Evolutionary conservation across 2,329 filamentous ascomycete genomes (phyloP).

Genomic region (Talaromyces verruculosus): DNA sequence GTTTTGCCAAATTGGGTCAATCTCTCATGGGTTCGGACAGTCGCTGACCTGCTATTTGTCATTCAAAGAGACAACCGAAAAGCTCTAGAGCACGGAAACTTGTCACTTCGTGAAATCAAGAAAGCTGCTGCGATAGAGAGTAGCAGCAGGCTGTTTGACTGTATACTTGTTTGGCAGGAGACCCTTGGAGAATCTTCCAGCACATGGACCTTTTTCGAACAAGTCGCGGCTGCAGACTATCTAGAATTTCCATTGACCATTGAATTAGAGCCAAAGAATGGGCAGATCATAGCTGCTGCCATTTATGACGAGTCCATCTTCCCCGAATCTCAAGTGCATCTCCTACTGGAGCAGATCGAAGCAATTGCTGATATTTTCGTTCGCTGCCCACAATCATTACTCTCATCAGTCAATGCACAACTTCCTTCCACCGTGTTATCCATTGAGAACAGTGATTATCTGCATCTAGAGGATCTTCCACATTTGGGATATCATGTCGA

Average conservation of each 20-base stretch:
- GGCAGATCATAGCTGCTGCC: conserved; percentile 51
- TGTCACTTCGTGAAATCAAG: conserved; percentile 70
- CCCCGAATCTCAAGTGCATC: conserved; percentile 54
- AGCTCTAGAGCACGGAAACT: conserved; percentile 61
- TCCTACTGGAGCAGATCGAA: conserved; percentile 64
- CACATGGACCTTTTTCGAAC: conserved; percentile 47
- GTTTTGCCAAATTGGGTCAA: conserved; percentile 72
- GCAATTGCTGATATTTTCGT: conserved; percentile 50
- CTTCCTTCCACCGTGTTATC: conserved; percentile 47
- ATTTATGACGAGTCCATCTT: conserved; percentile 59
- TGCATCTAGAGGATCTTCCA: conserved; percentile 35
- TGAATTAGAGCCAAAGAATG: conserved; percentile 66
- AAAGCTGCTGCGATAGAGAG: conserved; percentile 56
- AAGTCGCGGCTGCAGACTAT: conserved; percentile 65
- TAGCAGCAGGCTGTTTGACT: conserved; percentile 65
- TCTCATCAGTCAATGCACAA: conserved; percentile 34
- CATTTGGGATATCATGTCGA: conserved; percentile 59
- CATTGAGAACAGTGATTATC: conserved; percentile 47
- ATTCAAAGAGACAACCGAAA: conserved; percentile 66
- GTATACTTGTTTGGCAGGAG: conserved; percentile 82
- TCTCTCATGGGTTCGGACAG: conserved; percentile 51
- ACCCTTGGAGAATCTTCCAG: conserved; percentile 51
- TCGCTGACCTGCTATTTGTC: conserved; percentile 61
- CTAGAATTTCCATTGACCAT: conserved; percentile 75
- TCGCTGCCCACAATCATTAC: conserved; percentile 32